Evolutionary conservation across 2,329 filamentous ascomycete species (phyloP), one percentile per base, ranked within the genome.

Genomic region (Apiospora pterosperma): DNA sequence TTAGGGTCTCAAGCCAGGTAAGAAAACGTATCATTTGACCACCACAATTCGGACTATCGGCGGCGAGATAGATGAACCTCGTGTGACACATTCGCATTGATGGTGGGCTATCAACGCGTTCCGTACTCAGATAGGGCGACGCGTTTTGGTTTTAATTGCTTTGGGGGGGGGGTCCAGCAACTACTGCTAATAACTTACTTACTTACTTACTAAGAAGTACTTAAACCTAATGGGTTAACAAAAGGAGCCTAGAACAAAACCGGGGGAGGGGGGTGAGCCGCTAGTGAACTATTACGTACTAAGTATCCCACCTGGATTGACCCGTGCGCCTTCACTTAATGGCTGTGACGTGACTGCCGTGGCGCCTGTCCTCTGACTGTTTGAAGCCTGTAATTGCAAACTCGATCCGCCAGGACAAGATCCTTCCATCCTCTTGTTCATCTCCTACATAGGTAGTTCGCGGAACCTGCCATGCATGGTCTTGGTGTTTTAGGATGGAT

Each of bases 401-500:
- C 48, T 34, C 28, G 21, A 7, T 60, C 6, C 21, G 31, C 23
- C 19, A 19, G 36, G 10, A n/a, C 34, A 39, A 39, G n/a, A 39
- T 31, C 19, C 3, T 5, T 14, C 10, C n/a, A 12, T 38, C 59
- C 5, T 25, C 28, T 28, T 28, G 28, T n/a, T 34, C 28, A 11
- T 55, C 25, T 21, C n/a, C 16, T n/a, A 19, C 48, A 11, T n/a
- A 55, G 48, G 48, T 34, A 34, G 28, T 31, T 34, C 48, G 16
- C 28, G 19, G 48, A 34, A 55, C 19, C 48, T 61, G 59, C 28
- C 36, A 61, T 61, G 36, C 36, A 31, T 41, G 59, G 59, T 25
- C 63, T 14, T 41, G 14, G 36, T 23, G 38, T 41, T 36, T 65
- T 52, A 69, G 58, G 52, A 97, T 97, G 93, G 96, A 99, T 80